Conservation (phyloP, 768 basidiomycete species). For the Tricholoma saponaceum region DNA sequence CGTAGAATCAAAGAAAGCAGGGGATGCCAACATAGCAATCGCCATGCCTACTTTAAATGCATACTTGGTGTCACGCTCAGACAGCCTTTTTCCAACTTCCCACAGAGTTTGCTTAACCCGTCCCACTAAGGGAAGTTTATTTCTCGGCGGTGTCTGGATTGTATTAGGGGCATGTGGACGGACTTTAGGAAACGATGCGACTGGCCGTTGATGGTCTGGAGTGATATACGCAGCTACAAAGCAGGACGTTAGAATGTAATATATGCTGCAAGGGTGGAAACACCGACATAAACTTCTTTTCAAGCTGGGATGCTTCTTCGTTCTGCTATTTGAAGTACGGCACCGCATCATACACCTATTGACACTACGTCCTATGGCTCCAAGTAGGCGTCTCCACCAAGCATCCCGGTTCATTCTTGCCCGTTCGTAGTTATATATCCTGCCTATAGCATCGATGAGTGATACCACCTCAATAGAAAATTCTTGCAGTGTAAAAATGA, state of each 20-base stretch:
- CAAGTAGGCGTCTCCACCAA: conserved; percentile 38
- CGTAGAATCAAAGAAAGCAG: conserved; percentile 82
- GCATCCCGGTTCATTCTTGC: conserved; percentile 29
- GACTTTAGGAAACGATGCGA: conserved; percentile 76
- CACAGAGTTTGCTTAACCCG: conserved; percentile 68
- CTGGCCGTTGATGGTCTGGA: conserved; percentile 41
- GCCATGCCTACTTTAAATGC: conserved; percentile 86
- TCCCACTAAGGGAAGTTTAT: conserved; percentile 56
- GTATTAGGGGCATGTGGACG: conserved; percentile 83
- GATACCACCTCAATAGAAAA: conserved; percentile 81
- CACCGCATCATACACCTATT: not conserved
- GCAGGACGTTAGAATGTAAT: not conserved
- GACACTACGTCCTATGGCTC: conserved; percentile 8
- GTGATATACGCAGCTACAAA: conserved; percentile 50
- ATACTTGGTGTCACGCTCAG: conserved; percentile 78
- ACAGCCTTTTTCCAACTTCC: conserved; percentile 60
- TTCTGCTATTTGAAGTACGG: not conserved
- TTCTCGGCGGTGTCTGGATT: conserved; percentile 68
- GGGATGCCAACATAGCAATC: conserved; percentile 75
- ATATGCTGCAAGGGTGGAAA: not conserved
- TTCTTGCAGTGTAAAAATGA: conserved; percentile 95
- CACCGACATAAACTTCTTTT: conserved; percentile 38
- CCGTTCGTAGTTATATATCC: conserved; percentile 69
- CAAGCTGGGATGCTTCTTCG: conserved; percentile 7
- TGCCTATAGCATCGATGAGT: conserved; percentile 79